Evolutionary conservation across 2,329 filamentous ascomycete genomes (phyloP).

Genomic region (Hypoxylon sp.): DNA sequence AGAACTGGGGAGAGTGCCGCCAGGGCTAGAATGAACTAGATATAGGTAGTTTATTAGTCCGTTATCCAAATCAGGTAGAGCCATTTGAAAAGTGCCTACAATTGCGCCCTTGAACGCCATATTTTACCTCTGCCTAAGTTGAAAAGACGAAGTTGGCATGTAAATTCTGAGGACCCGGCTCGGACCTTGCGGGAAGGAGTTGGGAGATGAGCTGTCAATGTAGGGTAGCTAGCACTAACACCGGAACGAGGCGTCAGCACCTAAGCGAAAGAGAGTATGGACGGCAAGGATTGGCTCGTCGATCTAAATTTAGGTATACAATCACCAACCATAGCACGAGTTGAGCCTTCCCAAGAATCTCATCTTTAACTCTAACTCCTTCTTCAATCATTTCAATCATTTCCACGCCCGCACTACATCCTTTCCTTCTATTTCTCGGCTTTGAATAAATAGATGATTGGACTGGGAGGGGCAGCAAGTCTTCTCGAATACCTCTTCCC

Average conservation of each 20-base stretch:
- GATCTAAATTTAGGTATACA: neutral
- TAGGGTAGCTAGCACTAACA: slow-evolving; percentile 5
- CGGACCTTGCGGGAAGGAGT: neutral
- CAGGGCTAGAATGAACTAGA: slow-evolving; percentile 21
- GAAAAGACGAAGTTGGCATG: neutral
- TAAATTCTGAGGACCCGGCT: neutral
- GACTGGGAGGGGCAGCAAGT: too few species aligned
- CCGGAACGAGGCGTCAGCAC: slow-evolving; percentile 6
- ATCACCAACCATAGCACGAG: neutral
- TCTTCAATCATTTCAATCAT: too few species aligned
- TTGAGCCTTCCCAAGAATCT: too few species aligned
- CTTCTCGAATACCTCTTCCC: too few species aligned
- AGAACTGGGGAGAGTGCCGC: slow-evolving; percentile 28
- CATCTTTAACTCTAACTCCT: too few species aligned
- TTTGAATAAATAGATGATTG: too few species aligned
- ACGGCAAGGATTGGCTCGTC: neutral
- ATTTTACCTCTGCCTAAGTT: neutral
- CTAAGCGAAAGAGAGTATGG: slow-evolving; percentile 8
- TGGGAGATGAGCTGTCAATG: neutral
- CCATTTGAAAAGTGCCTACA: slow-evolving; percentile 4
- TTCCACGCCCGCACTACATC: too few species aligned
- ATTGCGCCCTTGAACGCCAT: slow-evolving; percentile 25
- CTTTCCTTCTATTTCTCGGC: too few species aligned
- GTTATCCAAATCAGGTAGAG: too few species aligned
- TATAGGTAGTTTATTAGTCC: neutral